phyloP scores from a whole-genome alignment of 2,329 filamentous ascomycete species.

The Chalara sp. region DNA sequence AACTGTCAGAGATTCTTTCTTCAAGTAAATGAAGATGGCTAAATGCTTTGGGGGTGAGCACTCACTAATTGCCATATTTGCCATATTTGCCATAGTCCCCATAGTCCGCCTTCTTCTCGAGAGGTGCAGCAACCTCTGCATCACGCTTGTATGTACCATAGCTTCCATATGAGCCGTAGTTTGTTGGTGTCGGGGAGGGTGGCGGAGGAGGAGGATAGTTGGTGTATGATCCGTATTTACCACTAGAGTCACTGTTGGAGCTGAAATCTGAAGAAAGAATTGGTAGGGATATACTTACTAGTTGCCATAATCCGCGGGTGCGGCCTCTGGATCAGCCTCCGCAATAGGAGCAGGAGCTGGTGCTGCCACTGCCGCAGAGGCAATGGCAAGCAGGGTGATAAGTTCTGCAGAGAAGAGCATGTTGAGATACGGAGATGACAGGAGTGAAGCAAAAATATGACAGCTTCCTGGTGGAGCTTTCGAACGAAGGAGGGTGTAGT shows the following conservation, averaged over 20 bases:
- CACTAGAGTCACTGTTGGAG: not conserved
- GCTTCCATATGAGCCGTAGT: not conserved
- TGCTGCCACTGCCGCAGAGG: not conserved
- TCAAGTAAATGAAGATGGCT: not conserved
- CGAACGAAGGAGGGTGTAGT: too few relatives aligned
- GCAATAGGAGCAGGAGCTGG: not conserved
- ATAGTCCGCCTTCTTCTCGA: not conserved
- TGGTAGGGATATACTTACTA: not conserved
- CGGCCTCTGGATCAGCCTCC: not conserved
- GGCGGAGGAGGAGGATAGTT: not conserved
- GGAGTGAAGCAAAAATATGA: not conserved
- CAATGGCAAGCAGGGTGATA: not conserved
- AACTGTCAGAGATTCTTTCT: not conserved
- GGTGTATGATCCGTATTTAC: not conserved
- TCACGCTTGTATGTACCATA: not conserved
- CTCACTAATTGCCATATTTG: not conserved
- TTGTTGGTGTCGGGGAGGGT: not conserved
- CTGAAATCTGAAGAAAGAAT: not conserved
- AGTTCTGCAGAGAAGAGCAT: slow-evolving; percentile 1
- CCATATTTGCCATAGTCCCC: too few relatives aligned
- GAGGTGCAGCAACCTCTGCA: not conserved
- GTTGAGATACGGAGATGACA: not conserved
- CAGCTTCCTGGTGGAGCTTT: too few relatives aligned
- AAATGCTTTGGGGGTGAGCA: not conserved
- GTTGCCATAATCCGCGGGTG: not conserved